Evolutionary conservation across 2,329 filamentous ascomycete species (phyloP), one percentile per base, ranked within the genome.

Genomic region (Colletotrichum aenigma): DNA sequence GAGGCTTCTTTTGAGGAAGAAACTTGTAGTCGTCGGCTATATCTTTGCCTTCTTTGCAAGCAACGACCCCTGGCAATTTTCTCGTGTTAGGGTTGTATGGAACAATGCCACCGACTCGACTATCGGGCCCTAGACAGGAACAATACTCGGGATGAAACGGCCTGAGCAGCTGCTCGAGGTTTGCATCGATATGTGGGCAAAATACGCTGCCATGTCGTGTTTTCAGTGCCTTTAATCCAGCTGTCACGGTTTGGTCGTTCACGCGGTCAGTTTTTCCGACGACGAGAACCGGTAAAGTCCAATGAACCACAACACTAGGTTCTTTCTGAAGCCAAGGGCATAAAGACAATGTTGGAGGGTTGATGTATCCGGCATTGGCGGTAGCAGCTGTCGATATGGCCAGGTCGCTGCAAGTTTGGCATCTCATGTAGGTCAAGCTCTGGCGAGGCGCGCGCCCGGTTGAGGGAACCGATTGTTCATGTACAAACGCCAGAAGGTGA

Each of bases 1-100:
- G 5, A 12, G 38, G 18, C 18, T n/a, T 48, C 3, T 0, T n/a
- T 48, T 48, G 5, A 0, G 38, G 38, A 48, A 48, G 18, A 12
- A 48, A 48, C 0, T 0, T 48, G 5, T 48, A 48, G 38, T 48
- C 38, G 0, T 0, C 38, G 18, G 38, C 18, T 0, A 12, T 0
- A 0, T n/a, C 38, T n/a, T 48, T 12, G 38, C 38, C 38, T 7
- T n/a, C 38, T 48, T 48, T n/a, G 18, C 38, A n/a, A n/a, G 18
- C 38, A n/a, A n/a, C 2, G 9, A 0, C 38, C 38, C 1, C 5
- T 0, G 38, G 9, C 38, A n/a, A 6, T 4, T 12, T 48, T 12
- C 18, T 0, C 18, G 18, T 0, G 0, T 12, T 12, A n/a, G 38
- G 9, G 38, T n/a, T 48, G 18, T n/a, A 48, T 48, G 38, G 18